Evolutionary conservation across 75 land plant species (phyloP).

Genomic region (Isoetes taiwanensis): DNA sequence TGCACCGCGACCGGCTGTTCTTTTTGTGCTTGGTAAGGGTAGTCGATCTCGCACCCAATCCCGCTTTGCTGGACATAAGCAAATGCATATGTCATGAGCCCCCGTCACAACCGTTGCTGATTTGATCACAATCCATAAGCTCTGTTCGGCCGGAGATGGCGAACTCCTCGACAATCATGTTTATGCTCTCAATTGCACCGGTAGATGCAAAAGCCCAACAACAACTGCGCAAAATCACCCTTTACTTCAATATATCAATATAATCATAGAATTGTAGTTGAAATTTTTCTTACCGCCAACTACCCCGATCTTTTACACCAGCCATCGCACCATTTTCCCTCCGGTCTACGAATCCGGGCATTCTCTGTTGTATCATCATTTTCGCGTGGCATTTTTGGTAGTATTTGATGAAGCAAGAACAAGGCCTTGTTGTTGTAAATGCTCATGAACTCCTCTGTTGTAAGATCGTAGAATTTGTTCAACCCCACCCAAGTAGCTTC

Average conservation of each 20-base stretch:
- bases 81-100: not conserved
- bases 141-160: slow-evolving; percentile 17
- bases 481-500: too few species aligned
- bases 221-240: too few species aligned
- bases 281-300: too few species aligned
- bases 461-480: too few species aligned
- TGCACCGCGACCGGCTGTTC: too few species aligned
- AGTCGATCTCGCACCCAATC: slow-evolving; percentile 1
- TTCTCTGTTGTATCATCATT: not conserved
- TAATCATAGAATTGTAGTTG: too few species aligned
- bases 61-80: not conserved
- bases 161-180: slow-evolving; percentile 7
- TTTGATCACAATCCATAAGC: slow-evolving; percentile 12
- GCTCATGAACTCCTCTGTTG: too few species aligned
- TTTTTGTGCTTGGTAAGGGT: slow-evolving; percentile 15
- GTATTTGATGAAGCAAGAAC: too few species aligned
- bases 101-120: slow-evolving; percentile 7
- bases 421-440: too few species aligned
- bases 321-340: not conserved
- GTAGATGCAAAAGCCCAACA: slow-evolving; percentile 20
- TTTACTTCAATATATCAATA: too few species aligned
- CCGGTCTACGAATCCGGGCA: not conserved
- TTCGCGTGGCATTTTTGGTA: too few species aligned
- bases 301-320: not conserved
- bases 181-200: slow-evolving; percentile 16